Evolutionary conservation across 2,329 filamentous ascomycete species (phyloP).

Genomic region (Aspergillus uvarum): DNA sequence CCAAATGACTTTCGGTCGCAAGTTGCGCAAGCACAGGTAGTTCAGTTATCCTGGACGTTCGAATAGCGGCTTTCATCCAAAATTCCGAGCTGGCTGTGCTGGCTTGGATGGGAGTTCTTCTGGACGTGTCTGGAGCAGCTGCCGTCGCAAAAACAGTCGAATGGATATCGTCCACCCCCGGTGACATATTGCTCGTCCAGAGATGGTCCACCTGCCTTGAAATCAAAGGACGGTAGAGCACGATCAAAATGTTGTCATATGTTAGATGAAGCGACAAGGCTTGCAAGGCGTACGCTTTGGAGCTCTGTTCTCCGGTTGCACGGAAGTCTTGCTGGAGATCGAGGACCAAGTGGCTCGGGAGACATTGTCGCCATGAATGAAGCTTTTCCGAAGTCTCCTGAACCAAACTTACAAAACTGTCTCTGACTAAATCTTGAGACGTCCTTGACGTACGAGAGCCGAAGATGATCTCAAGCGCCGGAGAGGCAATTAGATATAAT

Average conservation of each 20-base stretch:
- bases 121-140: background rate
- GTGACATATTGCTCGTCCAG: constrained; percentile 10
- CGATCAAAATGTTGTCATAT: constrained; percentile 46
- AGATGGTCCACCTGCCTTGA: constrained; percentile 38
- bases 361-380: constrained; percentile 17
- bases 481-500: constrained; percentile 26
- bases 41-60: constrained; percentile 41
- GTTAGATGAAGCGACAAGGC: constrained; percentile 46
- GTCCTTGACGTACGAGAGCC: constrained; percentile 24
- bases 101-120: background rate
- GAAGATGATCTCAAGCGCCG: constrained; percentile 25
- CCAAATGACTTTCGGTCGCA: constrained; percentile 45
- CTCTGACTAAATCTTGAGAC: constrained; percentile 19
- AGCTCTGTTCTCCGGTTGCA: constrained; percentile 2
- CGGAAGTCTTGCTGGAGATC: constrained; percentile 22
- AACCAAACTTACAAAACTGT: constrained; percentile 20
- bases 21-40: constrained; percentile 34
- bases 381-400: constrained; percentile 21
- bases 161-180: constrained; percentile 1
- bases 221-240: constrained; percentile 45
- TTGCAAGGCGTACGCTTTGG: constrained; percentile 33
- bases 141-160: background rate
- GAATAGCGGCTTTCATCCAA: constrained; percentile 38
- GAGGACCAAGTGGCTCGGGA: constrained; percentile 20
- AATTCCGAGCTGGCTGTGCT: constrained; percentile 18